Base-by-base conservation (phyloP, 148 eudicot species). In the Limonium bicolor region DNA sequence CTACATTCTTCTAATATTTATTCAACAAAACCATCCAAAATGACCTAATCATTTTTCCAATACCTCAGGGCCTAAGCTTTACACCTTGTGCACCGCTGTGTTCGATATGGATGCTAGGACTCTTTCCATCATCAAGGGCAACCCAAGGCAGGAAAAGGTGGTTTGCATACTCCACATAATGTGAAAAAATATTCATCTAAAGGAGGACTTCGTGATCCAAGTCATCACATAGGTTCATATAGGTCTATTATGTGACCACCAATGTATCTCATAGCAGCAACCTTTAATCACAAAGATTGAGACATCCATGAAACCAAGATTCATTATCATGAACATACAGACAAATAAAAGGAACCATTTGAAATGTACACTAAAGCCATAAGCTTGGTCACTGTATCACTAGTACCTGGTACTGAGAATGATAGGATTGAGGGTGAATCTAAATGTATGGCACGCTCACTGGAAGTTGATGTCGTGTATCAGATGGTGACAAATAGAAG, bases 181-280 rank as follows among this genome's bases (percentile, higher is more conserved):
- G 22, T 41, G n/a, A 18, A 23, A 5, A 21, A 11, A 21, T 26
- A 41, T 21, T 17, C 46, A 41, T 18, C 1, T n/a, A 18, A 18
- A 38, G 22, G 3, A 13, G 39, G 19, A 12, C n/a, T n/a, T n/a
- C n/a, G n/a, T n/a, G n/a, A n/a, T n/a, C n/a, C n/a, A n/a, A n/a
- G n/a, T n/a, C n/a, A 2, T 74, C 70, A 86, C 16, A 59, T 58
- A 5, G 94, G 85, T 56, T 82, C 80, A 27, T 76, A 76, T 18
- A 86, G 82, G 48, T 84, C 94, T 21, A 86, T 54, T 45, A 78
- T 68, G 56, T 82, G 82, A 39, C 88, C 87, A 63, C 78, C 87
- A 47, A 74, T 28, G 63, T 82, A 71, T 49, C 82, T 67, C 66
- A 78, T 27, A 4, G 85, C 79, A 18, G 94, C 94, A 44, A 78